Base-by-base conservation (phyloP, 2,329 filamentous ascomycete genomes). In the Ophiocordyceps camponoti-floridani region DNA sequence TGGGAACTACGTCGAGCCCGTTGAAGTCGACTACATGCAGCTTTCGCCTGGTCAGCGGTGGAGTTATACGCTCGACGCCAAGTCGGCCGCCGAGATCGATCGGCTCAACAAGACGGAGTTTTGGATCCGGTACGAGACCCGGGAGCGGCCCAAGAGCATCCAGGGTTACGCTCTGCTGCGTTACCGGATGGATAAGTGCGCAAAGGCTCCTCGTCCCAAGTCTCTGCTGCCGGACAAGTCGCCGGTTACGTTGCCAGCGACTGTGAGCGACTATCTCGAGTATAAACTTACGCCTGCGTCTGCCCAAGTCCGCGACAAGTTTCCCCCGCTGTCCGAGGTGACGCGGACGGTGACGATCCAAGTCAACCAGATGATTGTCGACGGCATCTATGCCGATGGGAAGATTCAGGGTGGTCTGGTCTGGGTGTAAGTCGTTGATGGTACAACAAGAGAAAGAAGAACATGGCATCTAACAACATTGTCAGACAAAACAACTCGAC, bases 31-130 rank as follows among this genome's bases (percentile, higher is more conserved):
- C 19, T 66, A 69, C 49, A 61, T 81, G 44, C 75, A 79, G 51
- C 51, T 80, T 5, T 67, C 64, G 8, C 59, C 64, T 5, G 77
- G 77, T 0, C 76, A 81, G 52, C 69, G 77, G n/a, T 80, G 73
- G 54, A 73, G 73, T 48, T 61, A 68, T 0, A 59, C 80, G 2
- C 59, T 82, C 30, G 63, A 59, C 12, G 65, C 75, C 1, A 79
- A 78, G 51, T 62, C 62, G 0, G 51, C 48, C 40, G 58, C 58
- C 0, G 65, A 75, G 47, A 56, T 76, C 2, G 18, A n/a, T 13
- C 27, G 11, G 4, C 31, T 13, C 3, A 52, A 52, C 8, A 53
- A 52, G 46, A 58, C 58, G 4, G 57, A 64, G 37, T 72, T 62
- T 45, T 62, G 62, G 49, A 66, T 74, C 19, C 66, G 68, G 42